A percentile compares a stretch with the other conserved stretches of the same genome.
These are phyloP conservation scores for Falciphora oryzae DNA, from an alignment of 2,329 filamentous ascomycete genomes.

Conservation along the genomic window DNA sequence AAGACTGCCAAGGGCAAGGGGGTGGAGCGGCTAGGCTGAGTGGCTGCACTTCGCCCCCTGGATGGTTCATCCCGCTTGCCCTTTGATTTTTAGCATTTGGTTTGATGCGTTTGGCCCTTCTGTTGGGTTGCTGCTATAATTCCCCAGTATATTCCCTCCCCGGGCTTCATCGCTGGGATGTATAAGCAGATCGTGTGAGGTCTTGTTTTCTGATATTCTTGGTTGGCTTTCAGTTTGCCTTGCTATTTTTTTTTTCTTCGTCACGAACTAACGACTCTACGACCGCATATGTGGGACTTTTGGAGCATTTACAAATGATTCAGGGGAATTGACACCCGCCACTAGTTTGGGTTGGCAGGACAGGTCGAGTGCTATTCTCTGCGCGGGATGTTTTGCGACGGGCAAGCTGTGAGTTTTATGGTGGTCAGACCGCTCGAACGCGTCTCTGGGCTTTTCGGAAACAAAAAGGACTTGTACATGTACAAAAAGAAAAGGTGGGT, in stretches of 20 bases:
- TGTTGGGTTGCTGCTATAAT: neutral
- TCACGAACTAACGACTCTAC: neutral
- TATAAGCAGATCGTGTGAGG: neutral
- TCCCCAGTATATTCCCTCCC: neutral
- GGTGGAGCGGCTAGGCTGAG: slow-evolving; percentile 12
- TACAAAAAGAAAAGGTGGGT: neutral
- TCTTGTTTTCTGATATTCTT: neutral
- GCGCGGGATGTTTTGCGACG: neutral
- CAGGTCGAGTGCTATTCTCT: neutral
- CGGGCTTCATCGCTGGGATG: neutral
- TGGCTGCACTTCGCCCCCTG: neutral
- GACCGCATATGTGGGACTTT: neutral
- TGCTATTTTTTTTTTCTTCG: neutral
- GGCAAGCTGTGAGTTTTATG: neutral
- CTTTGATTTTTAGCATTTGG: neutral
- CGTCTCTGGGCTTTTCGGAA: neutral
- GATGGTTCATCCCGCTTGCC: too few relatives aligned
- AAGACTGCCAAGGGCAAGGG: slow-evolving; percentile 21
- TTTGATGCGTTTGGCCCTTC: neutral
- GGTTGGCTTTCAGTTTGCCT: neutral
- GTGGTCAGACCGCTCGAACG: neutral
- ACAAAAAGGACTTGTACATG: neutral
- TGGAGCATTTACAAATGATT: neutral
- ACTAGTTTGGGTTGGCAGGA: neutral
- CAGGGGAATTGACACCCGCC: too few relatives aligned